These are phyloP conservation scores for Thuidium tamariscinum DNA, from an alignment of 225 moss, liverwort and hornwort genomes.

Conservation along the genomic window DNA sequence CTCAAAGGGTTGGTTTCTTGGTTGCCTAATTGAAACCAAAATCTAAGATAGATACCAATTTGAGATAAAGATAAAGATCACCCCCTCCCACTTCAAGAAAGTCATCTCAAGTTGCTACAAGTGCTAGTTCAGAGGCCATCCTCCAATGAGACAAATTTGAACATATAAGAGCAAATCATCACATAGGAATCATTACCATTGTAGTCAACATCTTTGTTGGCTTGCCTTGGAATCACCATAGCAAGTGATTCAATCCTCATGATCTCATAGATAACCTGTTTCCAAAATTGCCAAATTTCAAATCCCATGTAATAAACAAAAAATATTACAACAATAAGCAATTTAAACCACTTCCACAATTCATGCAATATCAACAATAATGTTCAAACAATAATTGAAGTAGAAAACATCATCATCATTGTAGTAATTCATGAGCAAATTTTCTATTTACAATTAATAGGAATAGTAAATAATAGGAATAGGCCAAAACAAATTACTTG, in stretches of 20 bases:
- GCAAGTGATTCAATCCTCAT: background rate
- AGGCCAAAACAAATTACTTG: background rate
- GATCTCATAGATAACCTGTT: background rate
- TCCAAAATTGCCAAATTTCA: background rate
- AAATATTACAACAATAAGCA: background rate
- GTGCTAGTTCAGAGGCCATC: too few species aligned
- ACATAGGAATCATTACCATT: background rate
- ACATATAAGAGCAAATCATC: background rate
- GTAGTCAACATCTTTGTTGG: background rate
- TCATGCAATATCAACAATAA: background rate
- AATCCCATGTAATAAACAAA: background rate
- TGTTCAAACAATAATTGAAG: background rate
- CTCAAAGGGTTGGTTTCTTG: fast-evolving
- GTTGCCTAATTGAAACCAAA: background rate
- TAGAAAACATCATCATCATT: background rate
- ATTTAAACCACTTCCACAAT: background rate
- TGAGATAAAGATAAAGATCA: background rate
- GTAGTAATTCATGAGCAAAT: background rate
- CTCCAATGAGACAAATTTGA: too few species aligned
- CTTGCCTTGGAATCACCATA: background rate
- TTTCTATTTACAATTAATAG: background rate
- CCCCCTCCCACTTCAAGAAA: fast-evolving
- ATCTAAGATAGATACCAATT: background rate
- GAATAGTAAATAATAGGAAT: background rate
- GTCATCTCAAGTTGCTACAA: background rate